A percentile compares a stretch with the other conserved stretches of the same genome.
phyloP scores from a whole-genome alignment of 768 basidiomycete genomes.

The Kondoa malvinella region DNA sequence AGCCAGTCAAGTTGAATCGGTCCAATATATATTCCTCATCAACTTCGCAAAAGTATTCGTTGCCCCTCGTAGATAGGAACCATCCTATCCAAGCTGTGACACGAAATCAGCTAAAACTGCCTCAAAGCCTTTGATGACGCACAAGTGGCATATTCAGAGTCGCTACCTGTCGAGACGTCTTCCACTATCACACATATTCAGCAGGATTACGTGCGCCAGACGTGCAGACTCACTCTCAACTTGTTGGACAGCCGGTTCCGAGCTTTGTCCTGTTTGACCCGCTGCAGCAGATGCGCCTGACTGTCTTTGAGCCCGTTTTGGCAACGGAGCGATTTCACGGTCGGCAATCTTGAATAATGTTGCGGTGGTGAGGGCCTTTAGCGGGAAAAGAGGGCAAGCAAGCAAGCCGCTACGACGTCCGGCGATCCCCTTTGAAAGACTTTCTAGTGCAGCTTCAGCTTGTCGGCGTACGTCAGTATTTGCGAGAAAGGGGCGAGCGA shows the following conservation, averaged over 20 bases:
- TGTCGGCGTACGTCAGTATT: too few species aligned
- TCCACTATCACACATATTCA: not conserved
- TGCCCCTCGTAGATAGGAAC: slow-evolving; percentile 39
- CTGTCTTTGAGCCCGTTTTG: not conserved
- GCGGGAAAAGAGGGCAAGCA: too few species aligned
- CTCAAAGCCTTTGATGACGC: not conserved
- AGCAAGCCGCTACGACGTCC: too few species aligned
- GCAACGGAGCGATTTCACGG: not conserved
- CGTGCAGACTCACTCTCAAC: not conserved
- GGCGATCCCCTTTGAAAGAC: too few species aligned
- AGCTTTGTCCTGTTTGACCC: not conserved
- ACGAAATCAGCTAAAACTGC: not conserved
- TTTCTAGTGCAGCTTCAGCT: too few species aligned
- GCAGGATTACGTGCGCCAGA: not conserved
- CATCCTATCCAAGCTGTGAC: slow-evolving; percentile 19
- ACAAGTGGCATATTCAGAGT: slow-evolving; percentile 19
- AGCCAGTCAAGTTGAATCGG: slow-evolving; percentile 90
- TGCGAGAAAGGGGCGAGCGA: too few species aligned
- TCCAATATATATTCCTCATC: slow-evolving; percentile 98
- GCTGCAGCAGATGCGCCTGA: not conserved
- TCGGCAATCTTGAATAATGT: not conserved
- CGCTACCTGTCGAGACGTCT: not conserved
- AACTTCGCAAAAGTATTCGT: slow-evolving; percentile 99
- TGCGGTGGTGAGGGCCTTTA: too few species aligned
- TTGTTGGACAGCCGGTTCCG: not conserved